Evolutionary conservation across 768 basidiomycete species (phyloP).

Genomic region (Lepiota subincarnata): DNA sequence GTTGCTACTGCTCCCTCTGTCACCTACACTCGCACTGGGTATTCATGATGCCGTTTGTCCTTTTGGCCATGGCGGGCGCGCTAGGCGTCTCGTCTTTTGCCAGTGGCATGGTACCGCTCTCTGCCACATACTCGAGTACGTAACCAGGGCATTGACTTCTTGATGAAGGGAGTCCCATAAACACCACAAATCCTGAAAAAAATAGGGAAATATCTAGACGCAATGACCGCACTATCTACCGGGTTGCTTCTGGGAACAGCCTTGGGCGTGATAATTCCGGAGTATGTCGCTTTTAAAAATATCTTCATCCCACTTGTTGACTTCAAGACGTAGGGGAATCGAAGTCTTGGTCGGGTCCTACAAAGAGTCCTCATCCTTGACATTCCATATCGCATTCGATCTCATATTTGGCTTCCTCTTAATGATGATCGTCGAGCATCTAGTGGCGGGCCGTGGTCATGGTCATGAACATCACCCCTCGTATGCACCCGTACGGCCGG

Average conservation of each 20-base stretch:
- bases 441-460: conserved; percentile 50
- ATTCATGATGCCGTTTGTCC: conserved; percentile 29
- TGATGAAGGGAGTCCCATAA: conserved; percentile 13
- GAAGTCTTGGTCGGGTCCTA: conserved; percentile 47
- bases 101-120: conserved; percentile 72
- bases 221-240: conserved; percentile 45
- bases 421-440: conserved; percentile 69
- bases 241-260: conserved; percentile 89
- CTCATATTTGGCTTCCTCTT: conserved; percentile 58
- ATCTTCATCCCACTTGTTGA: background rate
- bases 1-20: background rate
- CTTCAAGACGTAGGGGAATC: conserved; percentile 53
- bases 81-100: conserved; percentile 63
- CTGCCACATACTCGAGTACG: conserved; percentile 67
- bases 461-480: conserved; percentile 28
- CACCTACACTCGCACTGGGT: background rate
- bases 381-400: conserved; percentile 55
- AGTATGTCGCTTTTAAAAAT: conserved; percentile 50
- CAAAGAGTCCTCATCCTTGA: conserved; percentile 34
- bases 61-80: conserved; percentile 55
- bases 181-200: conserved; percentile 3
- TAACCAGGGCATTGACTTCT: conserved; percentile 14
- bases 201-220: conserved; percentile 27
- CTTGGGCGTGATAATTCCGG: conserved; percentile 88
- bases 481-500: conserved; percentile 4